Conservation (phyloP, 352 stramenopile species). For the Globisporangium emineosum region DNA sequence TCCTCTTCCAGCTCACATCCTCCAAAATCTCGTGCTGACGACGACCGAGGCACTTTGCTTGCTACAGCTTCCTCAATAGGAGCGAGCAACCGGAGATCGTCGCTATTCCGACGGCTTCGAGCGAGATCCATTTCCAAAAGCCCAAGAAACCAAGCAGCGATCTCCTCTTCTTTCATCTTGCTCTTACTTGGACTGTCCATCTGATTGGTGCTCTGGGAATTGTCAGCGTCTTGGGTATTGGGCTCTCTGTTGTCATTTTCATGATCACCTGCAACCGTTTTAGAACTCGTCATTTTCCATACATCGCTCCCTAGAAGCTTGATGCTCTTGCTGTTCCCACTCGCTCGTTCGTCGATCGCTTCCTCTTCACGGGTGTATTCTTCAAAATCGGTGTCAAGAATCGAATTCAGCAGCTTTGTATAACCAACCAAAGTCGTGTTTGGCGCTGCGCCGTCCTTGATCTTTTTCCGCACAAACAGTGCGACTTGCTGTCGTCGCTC, state of each 20-base stretch:
- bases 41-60: background rate
- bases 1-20: constrained; percentile 23
- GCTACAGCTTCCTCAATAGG: constrained; percentile 13
- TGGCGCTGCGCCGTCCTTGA: constrained; percentile 51
- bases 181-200: constrained; percentile 24
- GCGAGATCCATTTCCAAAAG: constrained; percentile 62
- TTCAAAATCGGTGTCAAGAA: constrained; percentile 73
- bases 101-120: constrained; percentile 23
- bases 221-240: constrained; percentile 30
- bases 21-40: background rate
- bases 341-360: constrained; percentile 3
- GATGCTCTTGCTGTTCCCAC: constrained; percentile 13
- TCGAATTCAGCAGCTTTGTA: constrained; percentile 50
- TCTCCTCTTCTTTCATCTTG: constrained; percentile 63
- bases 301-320: constrained; percentile 20
- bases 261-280: background rate
- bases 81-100: constrained; percentile 13
- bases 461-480: constrained; percentile 58
- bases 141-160: constrained; percentile 67
- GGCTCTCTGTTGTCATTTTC: background rate
- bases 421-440: constrained; percentile 72
- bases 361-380: constrained; percentile 35
- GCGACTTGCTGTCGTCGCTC: constrained; percentile 53
- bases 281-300: background rate
- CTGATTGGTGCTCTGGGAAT: background rate